Conservation (phyloP, 2,329 filamentous ascomycete genomes). For the Aspergillus neoniger region DNA sequence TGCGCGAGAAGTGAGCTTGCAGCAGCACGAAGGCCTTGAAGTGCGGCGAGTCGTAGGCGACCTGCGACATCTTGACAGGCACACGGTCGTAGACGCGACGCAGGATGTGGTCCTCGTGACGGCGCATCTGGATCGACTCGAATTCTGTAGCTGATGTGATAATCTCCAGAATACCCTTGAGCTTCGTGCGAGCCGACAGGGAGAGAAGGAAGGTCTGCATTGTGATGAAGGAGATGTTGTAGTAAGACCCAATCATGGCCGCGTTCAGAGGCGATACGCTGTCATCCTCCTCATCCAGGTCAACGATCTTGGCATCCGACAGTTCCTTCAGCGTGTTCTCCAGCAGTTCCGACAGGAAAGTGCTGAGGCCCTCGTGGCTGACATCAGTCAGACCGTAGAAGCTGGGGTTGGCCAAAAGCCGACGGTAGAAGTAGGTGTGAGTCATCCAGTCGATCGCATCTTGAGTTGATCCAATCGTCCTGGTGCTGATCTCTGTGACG, state of each 20-base stretch:
- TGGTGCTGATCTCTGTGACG: slow-evolving; percentile 94
- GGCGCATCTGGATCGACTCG: slow-evolving; percentile 88
- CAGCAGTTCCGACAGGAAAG: slow-evolving; percentile 90
- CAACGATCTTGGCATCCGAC: slow-evolving; percentile 89
- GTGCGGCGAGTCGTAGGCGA: slow-evolving; percentile 86
- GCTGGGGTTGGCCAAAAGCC: slow-evolving; percentile 90
- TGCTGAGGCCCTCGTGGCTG: slow-evolving; percentile 89
- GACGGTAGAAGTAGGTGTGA: slow-evolving; percentile 97
- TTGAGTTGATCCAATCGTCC: slow-evolving; percentile 91
- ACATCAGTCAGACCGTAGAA: slow-evolving; percentile 90
- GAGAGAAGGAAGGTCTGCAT: slow-evolving; percentile 99
- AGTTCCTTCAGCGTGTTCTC: slow-evolving; percentile 91
- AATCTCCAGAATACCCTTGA: slow-evolving; percentile 96
- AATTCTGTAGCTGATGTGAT: slow-evolving; percentile 97
- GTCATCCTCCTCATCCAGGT: slow-evolving; percentile 92
- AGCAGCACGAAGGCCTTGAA: slow-evolving; percentile 98
- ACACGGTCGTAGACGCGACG: slow-evolving; percentile 91
- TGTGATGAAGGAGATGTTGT: slow-evolving; percentile 98
- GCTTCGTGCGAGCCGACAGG: slow-evolving; percentile 81
- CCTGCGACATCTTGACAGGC: slow-evolving; percentile 90
- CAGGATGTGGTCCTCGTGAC: slow-evolving; percentile 85
- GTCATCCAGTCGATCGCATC: slow-evolving; percentile 98
- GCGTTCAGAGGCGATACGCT: slow-evolving; percentile 86
- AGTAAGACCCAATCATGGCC: slow-evolving; percentile 97
- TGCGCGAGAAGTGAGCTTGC: slow-evolving; percentile 94